Evolutionary conservation across 2,329 filamentous ascomycete species (phyloP).

Genomic region (Rhynchosporium agropyri): DNA sequence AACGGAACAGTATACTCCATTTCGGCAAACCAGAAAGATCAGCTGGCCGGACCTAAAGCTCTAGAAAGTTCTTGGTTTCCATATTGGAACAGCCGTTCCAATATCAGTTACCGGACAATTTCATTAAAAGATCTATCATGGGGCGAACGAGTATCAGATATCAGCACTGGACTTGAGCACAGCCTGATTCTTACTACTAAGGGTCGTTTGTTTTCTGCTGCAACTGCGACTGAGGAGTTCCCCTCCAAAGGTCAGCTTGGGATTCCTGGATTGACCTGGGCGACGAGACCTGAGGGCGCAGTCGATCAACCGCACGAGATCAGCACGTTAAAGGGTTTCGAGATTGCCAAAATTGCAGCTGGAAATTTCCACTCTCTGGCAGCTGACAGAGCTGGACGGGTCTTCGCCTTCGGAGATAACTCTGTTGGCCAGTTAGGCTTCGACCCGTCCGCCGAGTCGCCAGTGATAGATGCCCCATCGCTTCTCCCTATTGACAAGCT

Average conservation of each 20-base stretch:
- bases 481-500: conserved; percentile 71
- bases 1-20: conserved; percentile 83
- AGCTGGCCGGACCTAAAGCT: conserved; percentile 63
- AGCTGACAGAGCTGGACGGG: conserved; percentile 72
- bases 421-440: conserved; percentile 89
- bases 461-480: conserved; percentile 69
- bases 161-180: conserved; percentile 82
- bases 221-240: conserved; percentile 75
- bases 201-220: conserved; percentile 88
- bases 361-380: conserved; percentile 87
- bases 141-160: conserved; percentile 72
- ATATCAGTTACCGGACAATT: conserved; percentile 72
- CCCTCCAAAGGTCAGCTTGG: conserved; percentile 86
- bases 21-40: conserved; percentile 74
- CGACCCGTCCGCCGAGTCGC: conserved; percentile 63
- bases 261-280: conserved; percentile 79
- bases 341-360: conserved; percentile 74
- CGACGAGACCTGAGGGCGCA: conserved; percentile 72
- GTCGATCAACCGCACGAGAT: conserved; percentile 86
- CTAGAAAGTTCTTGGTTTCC: conserved; percentile 70
- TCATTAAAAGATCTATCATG: conserved; percentile 65
- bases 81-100: conserved; percentile 64
- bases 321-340: conserved; percentile 67
- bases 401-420: conserved; percentile 92
- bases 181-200: conserved; percentile 80